These are phyloP conservation scores for Yamadazyma takamatsuzukensis DNA, from an alignment of 805 yeast species.

Conservation along the genomic window DNA sequence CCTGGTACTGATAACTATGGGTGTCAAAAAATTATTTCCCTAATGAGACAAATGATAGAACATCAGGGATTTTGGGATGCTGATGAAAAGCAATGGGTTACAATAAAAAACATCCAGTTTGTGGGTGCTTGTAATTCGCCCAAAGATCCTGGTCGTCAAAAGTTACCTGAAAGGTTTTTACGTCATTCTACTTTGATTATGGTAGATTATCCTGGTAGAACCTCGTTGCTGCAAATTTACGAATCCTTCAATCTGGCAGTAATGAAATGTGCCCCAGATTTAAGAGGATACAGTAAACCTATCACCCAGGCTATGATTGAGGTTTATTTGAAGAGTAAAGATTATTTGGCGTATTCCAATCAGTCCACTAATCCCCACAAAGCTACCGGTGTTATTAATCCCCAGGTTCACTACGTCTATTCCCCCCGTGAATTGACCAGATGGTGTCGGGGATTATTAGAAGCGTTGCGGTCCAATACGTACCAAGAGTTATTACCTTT, in stretches of 20 bases:
- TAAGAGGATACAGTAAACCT: constrained; percentile 49
- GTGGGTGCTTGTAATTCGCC: constrained; percentile 98
- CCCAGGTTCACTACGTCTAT: constrained; percentile 76
- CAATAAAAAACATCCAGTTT: constrained; percentile 61
- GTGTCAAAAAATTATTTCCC: constrained; percentile 65
- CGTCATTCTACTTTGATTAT: constrained; percentile 62
- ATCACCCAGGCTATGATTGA: constrained; percentile 65
- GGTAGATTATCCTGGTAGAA: constrained; percentile 73
- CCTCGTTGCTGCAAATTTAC: constrained; percentile 68
- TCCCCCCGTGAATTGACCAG: constrained; percentile 91
- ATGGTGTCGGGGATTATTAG: constrained; percentile 75
- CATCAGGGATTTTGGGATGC: constrained; percentile 74
- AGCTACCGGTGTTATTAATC: too few species aligned
- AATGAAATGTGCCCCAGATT: constrained; percentile 56
- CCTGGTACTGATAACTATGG: constrained; percentile 72
- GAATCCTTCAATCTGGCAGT: constrained; percentile 51
- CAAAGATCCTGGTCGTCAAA: constrained; percentile 68
- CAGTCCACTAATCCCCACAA: too few species aligned
- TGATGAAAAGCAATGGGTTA: constrained; percentile 61
- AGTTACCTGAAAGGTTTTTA: constrained; percentile 56
- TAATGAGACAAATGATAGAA: constrained; percentile 73
- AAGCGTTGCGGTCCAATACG: constrained; percentile 39
- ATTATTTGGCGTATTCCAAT: constrained; percentile 29
- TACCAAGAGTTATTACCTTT: constrained; percentile 40
- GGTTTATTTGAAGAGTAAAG: constrained; percentile 48